Evolutionary conservation across 2,329 filamentous ascomycete genomes (phyloP).

Genomic region (Periconia macrospinosa): DNA sequence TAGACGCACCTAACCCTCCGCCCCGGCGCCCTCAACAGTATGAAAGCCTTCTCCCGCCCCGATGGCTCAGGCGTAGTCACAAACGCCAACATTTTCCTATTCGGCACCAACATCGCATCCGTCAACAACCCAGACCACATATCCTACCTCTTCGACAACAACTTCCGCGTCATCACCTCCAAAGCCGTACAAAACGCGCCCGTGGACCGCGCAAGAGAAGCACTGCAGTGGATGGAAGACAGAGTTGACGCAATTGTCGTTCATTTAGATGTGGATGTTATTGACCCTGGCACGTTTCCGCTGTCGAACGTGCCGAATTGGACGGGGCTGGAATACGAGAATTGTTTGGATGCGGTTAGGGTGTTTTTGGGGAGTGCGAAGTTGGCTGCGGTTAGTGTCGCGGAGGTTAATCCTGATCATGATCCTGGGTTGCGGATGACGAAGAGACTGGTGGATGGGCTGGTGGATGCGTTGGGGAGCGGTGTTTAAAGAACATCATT

Average conservation of each 20-base stretch:
- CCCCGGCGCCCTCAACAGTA: slow-evolving; percentile 9
- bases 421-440: slow-evolving; percentile 18
- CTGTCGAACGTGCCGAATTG: slow-evolving; percentile 27
- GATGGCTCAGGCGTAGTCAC: slow-evolving; percentile 11
- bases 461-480: slow-evolving; percentile 3
- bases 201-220: slow-evolving; percentile 9
- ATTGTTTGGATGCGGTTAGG: slow-evolving; percentile 20
- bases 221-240: slow-evolving; percentile 20
- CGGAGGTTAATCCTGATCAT: slow-evolving; percentile 24
- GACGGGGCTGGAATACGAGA: slow-evolving; percentile 22
- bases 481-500: neutral
- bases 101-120: slow-evolving; percentile 13
- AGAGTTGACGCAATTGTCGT: slow-evolving; percentile 22
- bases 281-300: slow-evolving; percentile 26
- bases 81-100: slow-evolving; percentile 18
- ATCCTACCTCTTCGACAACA: slow-evolving; percentile 26
- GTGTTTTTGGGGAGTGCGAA: slow-evolving; percentile 22
- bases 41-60: slow-evolving; percentile 10
- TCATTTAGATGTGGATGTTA: slow-evolving; percentile 29
- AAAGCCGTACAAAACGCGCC: slow-evolving; percentile 12
- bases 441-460: slow-evolving; percentile 9
- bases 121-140: slow-evolving; percentile 15
- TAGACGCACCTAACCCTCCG: slow-evolving; percentile 21
- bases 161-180: slow-evolving; percentile 22
- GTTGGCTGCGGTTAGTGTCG: slow-evolving; percentile 15